Base-by-base conservation (phyloP, 257 asterid genomes). In the Solanum gracilifrons region DNA sequence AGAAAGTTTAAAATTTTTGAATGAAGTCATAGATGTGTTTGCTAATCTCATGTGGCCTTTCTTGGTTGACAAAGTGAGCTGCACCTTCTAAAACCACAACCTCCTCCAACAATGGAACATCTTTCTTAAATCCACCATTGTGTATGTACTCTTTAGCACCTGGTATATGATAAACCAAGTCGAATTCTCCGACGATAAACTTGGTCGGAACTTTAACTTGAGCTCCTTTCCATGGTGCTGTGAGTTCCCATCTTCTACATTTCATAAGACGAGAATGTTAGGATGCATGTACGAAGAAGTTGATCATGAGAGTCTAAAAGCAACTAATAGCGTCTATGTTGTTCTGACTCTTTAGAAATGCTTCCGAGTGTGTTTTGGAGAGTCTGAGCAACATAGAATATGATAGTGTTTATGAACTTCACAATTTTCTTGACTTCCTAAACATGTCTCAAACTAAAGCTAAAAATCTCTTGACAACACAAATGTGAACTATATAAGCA, bases 191-290 rank as follows among this genome's bases (percentile, higher is more conserved):
- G 3, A 83, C 77, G 7, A 89, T 80, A 43, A 83, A 76, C 76
- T 89, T 87, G 60, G 89, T 46, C 3, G 91, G 88, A 21, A 87
- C 89, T 55, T 84, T 87, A n/a, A 89, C 83, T 83, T 86, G 82
- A 6, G 91, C 89, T 7, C 91, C 87, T 4, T 82, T 68, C 91
- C 91, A 89, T 0, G 91, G 87, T 8, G 89, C 91, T 71, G 73
- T 58, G 29, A 82, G 80, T 87, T 89, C 89, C 91, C 89, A 86
- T 43, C 51, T 83, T 68, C 91, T 89, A 87, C 83, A 79, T 35
- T 55, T 31, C 21, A 23, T 10, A 27, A 5, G 58, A 7, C 33
- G 60, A n/a, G 12, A 36, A 75, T 33, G 1, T 37, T 16, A 20
- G 37, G 60, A 71, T 46, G 48, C 39, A 79, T 43, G 84, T 15